Base-by-base conservation (phyloP, 2,329 filamentous ascomycete genomes). In the Colletotrichum kahawae region DNA sequence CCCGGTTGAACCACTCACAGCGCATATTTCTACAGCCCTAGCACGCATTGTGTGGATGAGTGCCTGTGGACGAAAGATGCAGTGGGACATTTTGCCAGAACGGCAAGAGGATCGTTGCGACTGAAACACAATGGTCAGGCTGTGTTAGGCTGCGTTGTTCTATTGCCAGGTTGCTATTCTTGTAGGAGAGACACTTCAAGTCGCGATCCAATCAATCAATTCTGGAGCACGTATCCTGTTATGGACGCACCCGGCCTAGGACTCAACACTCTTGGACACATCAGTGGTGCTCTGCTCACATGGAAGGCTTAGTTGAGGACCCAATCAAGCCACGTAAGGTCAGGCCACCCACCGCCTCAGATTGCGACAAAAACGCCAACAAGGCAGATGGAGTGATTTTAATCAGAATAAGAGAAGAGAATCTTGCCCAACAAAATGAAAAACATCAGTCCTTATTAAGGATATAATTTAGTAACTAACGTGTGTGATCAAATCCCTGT, bases 141-240 rank as follows among this genome's bases (percentile, higher is more conserved):
- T 21, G 18, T 21, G 10, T 48, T 13, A 48, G 43, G 43, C n/a
- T 21, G 43, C 43, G 7, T 4, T 21, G 24, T 48, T 48, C 5
- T 5, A 48, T 2, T 48, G 18, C 3, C 3, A 48, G 18, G 43
- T 4, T 48, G 43, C 5, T 48, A 21, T 13, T 48, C 43, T 18
- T 21, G 43, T 21, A 48, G 43, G 10, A 48, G 9, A 48, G 0
- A n/a, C 5, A 43, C 38, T n/a, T 0, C 3, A 48, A 4, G 18
- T 4, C 38, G 38, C 0, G 38, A 12, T 48, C 18, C 10, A 48
- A n/a, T 48, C 10, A 48, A n/a, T 48, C 38, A 12, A 2, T 12
- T 1, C 1, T 38, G 4, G 0, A 38, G 16, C 34, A 16, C 4
- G 0, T 24, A 24, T 24, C 24, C 24, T 24, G 24, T 24, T 24